These are phyloP conservation scores for Suillus ampliporus DNA, from an alignment of 768 basidiomycete species.

Conservation along the genomic window DNA sequence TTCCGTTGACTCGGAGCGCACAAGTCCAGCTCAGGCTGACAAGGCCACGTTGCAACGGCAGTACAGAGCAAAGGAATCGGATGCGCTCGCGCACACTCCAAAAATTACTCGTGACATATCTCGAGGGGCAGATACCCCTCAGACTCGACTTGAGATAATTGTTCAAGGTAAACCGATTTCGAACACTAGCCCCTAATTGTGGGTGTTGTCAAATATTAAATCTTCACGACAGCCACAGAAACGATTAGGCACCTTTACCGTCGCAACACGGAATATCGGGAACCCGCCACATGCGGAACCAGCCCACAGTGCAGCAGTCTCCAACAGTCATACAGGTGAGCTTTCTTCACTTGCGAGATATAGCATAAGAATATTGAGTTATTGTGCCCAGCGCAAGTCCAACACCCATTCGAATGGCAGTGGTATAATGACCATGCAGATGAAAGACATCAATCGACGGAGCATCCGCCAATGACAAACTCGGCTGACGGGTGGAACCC, in stretches of 20 bases:
- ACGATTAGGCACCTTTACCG: neutral
- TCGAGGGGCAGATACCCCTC: neutral
- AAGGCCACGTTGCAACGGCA: conserved; percentile 7
- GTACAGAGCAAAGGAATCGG: neutral
- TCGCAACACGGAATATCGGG: neutral
- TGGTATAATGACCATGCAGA: neutral
- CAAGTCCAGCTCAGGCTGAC: neutral
- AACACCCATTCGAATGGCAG: too few species aligned
- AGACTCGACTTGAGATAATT: conserved; percentile 4
- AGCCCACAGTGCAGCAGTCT: neutral
- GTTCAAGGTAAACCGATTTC: neutral
- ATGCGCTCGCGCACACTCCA: neutral
- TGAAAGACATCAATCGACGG: conserved; percentile 3
- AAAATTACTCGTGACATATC: neutral
- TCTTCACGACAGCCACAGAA: conserved; percentile 3
- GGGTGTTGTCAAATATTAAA: neutral
- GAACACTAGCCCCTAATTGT: neutral
- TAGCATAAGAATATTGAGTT: neutral
- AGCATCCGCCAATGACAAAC: too few species aligned
- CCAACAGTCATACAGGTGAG: neutral
- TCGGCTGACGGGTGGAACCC: too few species aligned
- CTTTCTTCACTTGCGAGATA: neutral
- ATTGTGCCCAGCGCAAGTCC: neutral
- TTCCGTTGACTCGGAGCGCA: neutral
- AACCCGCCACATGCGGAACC: neutral